A percentile compares a stretch with the other conserved stretches of the same genome.
Evolutionary conservation across 2,329 filamentous ascomycete species (phyloP).

Genomic region (Fusarium globosum): DNA sequence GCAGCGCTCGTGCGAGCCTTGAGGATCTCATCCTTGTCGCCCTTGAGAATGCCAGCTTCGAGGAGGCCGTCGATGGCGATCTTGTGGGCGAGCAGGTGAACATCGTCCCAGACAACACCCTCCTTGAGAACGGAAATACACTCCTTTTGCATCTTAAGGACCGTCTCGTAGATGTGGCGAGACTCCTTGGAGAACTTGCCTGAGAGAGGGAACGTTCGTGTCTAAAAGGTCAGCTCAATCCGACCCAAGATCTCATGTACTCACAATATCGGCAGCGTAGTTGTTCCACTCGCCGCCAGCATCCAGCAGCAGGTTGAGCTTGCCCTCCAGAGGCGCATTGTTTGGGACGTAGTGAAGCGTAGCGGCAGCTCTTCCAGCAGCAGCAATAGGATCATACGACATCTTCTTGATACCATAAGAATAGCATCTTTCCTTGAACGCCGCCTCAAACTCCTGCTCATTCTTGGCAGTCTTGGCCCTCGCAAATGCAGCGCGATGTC

Average conservation of each 20-base stretch:
- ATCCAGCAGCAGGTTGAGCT: slow-evolving; percentile 85
- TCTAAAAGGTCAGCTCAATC: slow-evolving; percentile 58
- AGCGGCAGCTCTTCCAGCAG: slow-evolving; percentile 80
- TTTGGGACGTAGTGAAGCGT: slow-evolving; percentile 91
- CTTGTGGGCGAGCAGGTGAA: slow-evolving; percentile 82
- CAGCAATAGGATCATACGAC: slow-evolving; percentile 89
- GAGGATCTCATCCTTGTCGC: slow-evolving; percentile 77
- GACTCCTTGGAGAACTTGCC: slow-evolving; percentile 77
- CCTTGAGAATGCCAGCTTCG: slow-evolving; percentile 77
- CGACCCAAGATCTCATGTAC: slow-evolving; percentile 32
- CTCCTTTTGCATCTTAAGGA: slow-evolving; percentile 86
- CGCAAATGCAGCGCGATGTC: slow-evolving; percentile 72
- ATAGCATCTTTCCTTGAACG: slow-evolving; percentile 82
- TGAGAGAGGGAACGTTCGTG: slow-evolving; percentile 85
- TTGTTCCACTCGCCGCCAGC: slow-evolving; percentile 81
- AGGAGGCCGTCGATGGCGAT: slow-evolving; percentile 85
- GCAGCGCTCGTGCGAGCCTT: slow-evolving; percentile 83
- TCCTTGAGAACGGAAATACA: slow-evolving; percentile 78
- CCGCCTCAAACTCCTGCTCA: slow-evolving; percentile 84
- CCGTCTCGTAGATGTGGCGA: slow-evolving; percentile 82
- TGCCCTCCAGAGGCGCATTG: slow-evolving; percentile 73
- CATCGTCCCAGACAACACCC: slow-evolving; percentile 82
- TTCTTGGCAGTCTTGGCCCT: slow-evolving; percentile 73
- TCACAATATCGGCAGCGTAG: slow-evolving; percentile 75
- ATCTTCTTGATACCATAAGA: slow-evolving; percentile 81